phyloP scores from a whole-genome alignment of 371 early-diverging fungal genomes.

The Rhizomucor miehei region DNA sequence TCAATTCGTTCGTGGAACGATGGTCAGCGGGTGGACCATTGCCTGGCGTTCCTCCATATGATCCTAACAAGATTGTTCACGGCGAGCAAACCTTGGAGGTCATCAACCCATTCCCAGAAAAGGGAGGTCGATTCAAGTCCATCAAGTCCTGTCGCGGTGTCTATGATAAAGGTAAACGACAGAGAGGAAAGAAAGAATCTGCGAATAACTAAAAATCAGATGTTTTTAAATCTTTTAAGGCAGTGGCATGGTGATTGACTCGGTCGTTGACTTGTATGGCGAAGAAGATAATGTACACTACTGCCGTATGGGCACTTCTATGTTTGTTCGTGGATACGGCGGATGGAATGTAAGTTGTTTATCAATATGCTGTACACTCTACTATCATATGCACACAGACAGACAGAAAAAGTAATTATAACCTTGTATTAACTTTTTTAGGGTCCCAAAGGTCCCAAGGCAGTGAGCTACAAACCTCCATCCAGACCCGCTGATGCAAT shows the following conservation, averaged over 20 bases:
- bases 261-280: slow-evolving; percentile 50
- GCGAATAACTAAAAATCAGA: too few relatives aligned
- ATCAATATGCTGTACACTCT: too few relatives aligned
- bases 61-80: slow-evolving; percentile 67
- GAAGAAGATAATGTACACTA: slow-evolving; percentile 49
- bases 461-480: slow-evolving; percentile 33
- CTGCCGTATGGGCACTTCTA: slow-evolving; percentile 38
- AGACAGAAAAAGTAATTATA: too few relatives aligned
- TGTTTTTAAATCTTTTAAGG: slow-evolving; percentile 10
- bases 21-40: slow-evolving; percentile 28
- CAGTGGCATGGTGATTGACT: slow-evolving; percentile 69
- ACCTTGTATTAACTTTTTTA: slow-evolving; percentile 14
- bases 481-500: slow-evolving; percentile 53
- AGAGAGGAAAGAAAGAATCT: not conserved
- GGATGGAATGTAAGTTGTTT: slow-evolving; percentile 56
- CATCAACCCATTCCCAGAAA: slow-evolving; percentile 53
- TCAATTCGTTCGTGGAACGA: slow-evolving; percentile 54
- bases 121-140: slow-evolving; percentile 52
- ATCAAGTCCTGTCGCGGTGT: slow-evolving; percentile 45
- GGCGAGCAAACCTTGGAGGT: slow-evolving; percentile 71
- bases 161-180: slow-evolving; percentile 47
- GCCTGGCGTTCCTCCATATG: slow-evolving; percentile 64
- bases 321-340: slow-evolving; percentile 56
- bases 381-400: too few relatives aligned
- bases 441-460: slow-evolving; percentile 57